phyloP scores from a whole-genome alignment of 2,329 filamentous ascomycete genomes.

The Thielaviopsis ethacetica region DNA sequence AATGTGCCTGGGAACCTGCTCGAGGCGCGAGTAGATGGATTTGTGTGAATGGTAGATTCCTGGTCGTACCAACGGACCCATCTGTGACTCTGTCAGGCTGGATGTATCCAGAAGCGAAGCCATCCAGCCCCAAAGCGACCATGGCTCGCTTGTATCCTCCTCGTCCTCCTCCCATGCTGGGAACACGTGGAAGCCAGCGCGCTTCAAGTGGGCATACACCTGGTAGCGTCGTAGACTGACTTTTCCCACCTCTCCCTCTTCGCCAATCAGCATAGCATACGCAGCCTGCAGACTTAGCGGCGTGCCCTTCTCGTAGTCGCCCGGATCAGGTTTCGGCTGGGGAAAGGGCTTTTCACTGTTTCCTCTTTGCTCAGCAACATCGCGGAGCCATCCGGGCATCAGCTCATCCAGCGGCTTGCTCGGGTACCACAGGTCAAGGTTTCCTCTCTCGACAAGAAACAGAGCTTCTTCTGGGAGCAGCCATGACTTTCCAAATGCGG shows the following conservation, averaged over 20 bases:
- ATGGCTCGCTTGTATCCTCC: conserved; percentile 11
- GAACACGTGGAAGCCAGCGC: conserved; percentile 66
- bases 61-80: conserved; percentile 42
- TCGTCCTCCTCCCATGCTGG: conserved; percentile 36
- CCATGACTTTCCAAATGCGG: conserved; percentile 53
- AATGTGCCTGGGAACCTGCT: conserved; percentile 56
- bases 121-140: conserved; percentile 36
- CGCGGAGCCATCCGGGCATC: conserved; percentile 20
- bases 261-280: conserved; percentile 68
- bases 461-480: conserved; percentile 82
- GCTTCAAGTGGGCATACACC: conserved; percentile 72
- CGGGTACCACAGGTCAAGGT: conserved; percentile 76
- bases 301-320: conserved; percentile 45
- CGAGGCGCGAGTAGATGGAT: conserved; percentile 60
- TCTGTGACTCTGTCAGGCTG: conserved; percentile 12
- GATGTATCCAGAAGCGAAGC: conserved; percentile 27
- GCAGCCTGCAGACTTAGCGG: conserved; percentile 84
- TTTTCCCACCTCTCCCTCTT: conserved; percentile 44
- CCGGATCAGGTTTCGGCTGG: conserved; percentile 16
- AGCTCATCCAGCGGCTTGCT: conserved; percentile 32
- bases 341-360: conserved; percentile 15
- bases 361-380: conserved; percentile 14
- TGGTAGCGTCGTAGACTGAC: conserved; percentile 63
- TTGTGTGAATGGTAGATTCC: conserved; percentile 50
- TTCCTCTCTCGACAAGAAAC: conserved; percentile 76